A percentile compares a stretch with the other conserved stretches of the same genome.
These are phyloP conservation scores for Paragyromitra xinjiangensis DNA, from an alignment of 495 filamentous ascomycete genomes.

Conservation along the genomic window DNA sequence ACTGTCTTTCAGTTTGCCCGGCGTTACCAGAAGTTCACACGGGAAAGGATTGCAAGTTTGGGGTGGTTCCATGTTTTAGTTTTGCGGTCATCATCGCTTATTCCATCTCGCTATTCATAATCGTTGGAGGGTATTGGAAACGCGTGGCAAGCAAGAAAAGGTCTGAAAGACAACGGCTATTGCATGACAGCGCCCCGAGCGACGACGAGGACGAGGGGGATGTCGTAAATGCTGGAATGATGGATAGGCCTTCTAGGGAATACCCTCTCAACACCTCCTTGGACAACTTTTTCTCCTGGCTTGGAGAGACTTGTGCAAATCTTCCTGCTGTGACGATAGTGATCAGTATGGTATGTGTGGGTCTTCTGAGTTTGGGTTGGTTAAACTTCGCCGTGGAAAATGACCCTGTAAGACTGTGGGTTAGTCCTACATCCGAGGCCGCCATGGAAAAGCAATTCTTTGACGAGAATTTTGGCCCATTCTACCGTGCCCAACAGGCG, in stretches of 20 bases:
- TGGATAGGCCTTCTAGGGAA: constrained; percentile 73
- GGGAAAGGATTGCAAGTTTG: constrained; percentile 78
- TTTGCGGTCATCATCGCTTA: constrained; percentile 92
- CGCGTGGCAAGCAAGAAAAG: constrained; percentile 79
- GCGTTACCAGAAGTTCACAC: constrained; percentile 76
- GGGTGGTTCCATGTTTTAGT: constrained; percentile 85
- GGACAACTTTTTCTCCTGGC: constrained; percentile 78
- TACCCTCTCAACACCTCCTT: constrained; percentile 82
- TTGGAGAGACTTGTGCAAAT: constrained; percentile 81
- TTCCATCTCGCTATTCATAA: constrained; percentile 72
- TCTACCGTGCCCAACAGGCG: constrained; percentile 91
- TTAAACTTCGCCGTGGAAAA: constrained; percentile 83
- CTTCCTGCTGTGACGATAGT: constrained; percentile 86
- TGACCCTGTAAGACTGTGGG: constrained; percentile 92
- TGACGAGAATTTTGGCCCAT: constrained; percentile 93
- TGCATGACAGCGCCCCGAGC: constrained; percentile 81
- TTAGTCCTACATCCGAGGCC: constrained; percentile 88
- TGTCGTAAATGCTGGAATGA: constrained; percentile 74
- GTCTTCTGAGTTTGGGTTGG: constrained; percentile 84
- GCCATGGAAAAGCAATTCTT: constrained; percentile 95
- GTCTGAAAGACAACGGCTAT: constrained; percentile 80
- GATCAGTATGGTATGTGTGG: constrained; percentile 73
- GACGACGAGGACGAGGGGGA: constrained; percentile 90
- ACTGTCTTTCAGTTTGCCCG: constrained; percentile 86
- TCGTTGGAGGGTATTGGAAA: constrained; percentile 72